Percentiles rank a stretch among this genome's conserved stretches.
Evolutionary conservation across 805 yeast genomes (phyloP).

Genomic region (Monosporozyma yasuniensis): DNA sequence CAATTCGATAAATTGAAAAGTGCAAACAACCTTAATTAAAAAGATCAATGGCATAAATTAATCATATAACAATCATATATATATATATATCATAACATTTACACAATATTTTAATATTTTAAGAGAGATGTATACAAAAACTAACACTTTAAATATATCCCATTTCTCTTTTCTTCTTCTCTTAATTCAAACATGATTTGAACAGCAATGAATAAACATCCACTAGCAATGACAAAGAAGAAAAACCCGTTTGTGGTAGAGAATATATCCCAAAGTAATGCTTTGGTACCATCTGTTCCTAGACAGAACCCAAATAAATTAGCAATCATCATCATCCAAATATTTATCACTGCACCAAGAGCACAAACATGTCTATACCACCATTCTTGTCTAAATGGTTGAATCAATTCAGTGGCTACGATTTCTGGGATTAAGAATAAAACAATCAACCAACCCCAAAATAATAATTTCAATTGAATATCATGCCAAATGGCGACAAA

Average conservation of each 20-base stretch:
- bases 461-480: slow-evolving; percentile 69
- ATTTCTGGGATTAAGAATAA: slow-evolving; percentile 82
- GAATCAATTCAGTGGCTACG: slow-evolving; percentile 40
- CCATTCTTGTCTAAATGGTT: slow-evolving; percentile 37
- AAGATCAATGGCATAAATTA: background rate
- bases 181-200: slow-evolving; percentile 94
- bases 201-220: slow-evolving; percentile 67
- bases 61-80: background rate
- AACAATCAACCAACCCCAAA: slow-evolving; percentile 97
- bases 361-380: slow-evolving; percentile 83
- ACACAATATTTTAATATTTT: background rate
- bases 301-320: slow-evolving; percentile 91
- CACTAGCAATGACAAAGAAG: slow-evolving; percentile 53
- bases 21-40: too few species aligned
- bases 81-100: background rate
- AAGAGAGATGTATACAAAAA: background rate
- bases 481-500: slow-evolving; percentile 99
- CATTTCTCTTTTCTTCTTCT: slow-evolving; percentile 75
- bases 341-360: slow-evolving; percentile 76
- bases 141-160: slow-evolving; percentile 69
- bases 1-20: too few species aligned
- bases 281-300: slow-evolving; percentile 75
- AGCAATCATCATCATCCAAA: slow-evolving; percentile 98
- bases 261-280: slow-evolving; percentile 61
- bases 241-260: slow-evolving; percentile 57